Base-by-base conservation (phyloP, 805 yeast species). In the Lipomyces starkeyi region DNA sequence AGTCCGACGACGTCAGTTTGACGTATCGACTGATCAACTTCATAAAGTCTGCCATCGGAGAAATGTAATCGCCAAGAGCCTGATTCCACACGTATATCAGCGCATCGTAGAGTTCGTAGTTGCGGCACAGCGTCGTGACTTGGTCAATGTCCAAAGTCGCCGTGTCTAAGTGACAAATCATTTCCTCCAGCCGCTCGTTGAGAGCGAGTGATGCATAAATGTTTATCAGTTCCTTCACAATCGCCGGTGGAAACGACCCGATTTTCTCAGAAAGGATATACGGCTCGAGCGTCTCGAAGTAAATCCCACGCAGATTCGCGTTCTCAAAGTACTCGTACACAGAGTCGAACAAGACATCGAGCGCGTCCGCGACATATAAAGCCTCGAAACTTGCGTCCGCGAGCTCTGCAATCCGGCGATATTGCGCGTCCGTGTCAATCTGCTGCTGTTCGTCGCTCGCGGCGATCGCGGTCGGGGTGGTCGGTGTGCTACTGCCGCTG, bases 141-240 rank as follows among this genome's bases (percentile, higher is more conserved):
- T 88, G 79, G 77, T 94, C 97, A 49, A 94, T 84, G 75, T 94
- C 97, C 61, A 95, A 82, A 13, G 87, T 84, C 6, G 81, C 73
- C 8, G 90, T 82, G 73, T 93, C 93, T 32, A 94, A 76, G 1
- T 86, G 79, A 72, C 97, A 90, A 11, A 93, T 81, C 40, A 91
- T 75, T 66, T 88, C 88, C 58, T 91, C 93, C 22, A 94, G 80
- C 0, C 78, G 73, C 1, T 83, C 85, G 2, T 86, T 83, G 59
- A 82, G 78, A 5, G 79, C 81, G 4, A 76, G 65, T 0, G 83
- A 80, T 6, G 79, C 73, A 70, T 86, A 87, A 62, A 80, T 78
- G 37, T 80, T 79, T 2, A 93, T 89, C 78, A 93, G 82, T 13
- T 82, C 83, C 71, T 86, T 87, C 70, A 91, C 81, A 0, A 92